Base-by-base conservation (phyloP, 1,284 basidiomycete species). In the Microbotryum lychnidis-dioicae region DNA sequence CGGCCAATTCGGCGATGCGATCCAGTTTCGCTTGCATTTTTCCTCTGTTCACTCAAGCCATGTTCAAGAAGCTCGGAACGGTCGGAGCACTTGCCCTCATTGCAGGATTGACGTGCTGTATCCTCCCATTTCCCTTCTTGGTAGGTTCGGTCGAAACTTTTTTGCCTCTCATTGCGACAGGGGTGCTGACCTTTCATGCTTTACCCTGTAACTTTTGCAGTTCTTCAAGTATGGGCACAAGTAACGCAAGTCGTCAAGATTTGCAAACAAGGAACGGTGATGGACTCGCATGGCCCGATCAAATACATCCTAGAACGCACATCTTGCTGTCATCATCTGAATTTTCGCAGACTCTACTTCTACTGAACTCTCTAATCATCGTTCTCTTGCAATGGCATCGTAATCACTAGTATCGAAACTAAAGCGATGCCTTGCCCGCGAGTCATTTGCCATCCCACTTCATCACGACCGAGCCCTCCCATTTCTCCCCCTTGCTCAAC, bases 1-100 rank as follows among this genome's bases (percentile, higher is more conserved):
- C 87, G 0, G 78, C 82, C 33, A 90, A 90, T 72, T 83, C 80
- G 45, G 83, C 84, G 14, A 72, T 87, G 69, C 78, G 87, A 1
- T 82, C 80, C 2, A 73, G 79, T 0, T 87, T 89, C 65, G 87
- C 86, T 27, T 51, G 29, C 9, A 63, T 49, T 2, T 69, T 69
- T 54, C 67, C 65, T 1, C 50, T 67, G 20, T 69, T 67, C 53
- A 69, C 67, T 12, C 20, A 33, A 31, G 29, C 51, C 27, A 67
- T 69, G 65, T 69, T 67, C 46, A 4, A 25, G 5, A 9, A 29
- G 1, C 63, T 69, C 9, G 67, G 63, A 10, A 58, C 55, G 16
- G 56, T 61, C 12, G 67, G 62, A 50, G 59, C 63, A 5, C 33
- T 67, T 8, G 60, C 60, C 45, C 60, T 69, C 1, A 61, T 57